Base-by-base conservation (phyloP, 2,329 filamentous ascomycete species). In the Aspergillus latus region DNA sequence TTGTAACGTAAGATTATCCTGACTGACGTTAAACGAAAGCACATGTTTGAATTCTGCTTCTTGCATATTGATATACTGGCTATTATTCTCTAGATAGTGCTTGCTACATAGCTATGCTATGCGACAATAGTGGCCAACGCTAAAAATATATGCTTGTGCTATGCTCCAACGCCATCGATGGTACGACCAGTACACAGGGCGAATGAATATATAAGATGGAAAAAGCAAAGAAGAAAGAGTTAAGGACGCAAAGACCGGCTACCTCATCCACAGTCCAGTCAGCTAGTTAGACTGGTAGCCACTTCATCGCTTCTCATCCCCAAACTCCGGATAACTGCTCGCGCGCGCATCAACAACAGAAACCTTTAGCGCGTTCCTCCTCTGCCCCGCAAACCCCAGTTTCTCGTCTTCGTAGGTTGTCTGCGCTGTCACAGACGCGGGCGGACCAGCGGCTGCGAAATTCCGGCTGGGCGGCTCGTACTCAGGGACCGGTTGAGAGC, bases 301-400 rank as follows among this genome's bases (percentile, higher is more conserved):
- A 10, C 28, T 26, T 36, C 34, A 44, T 37, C 34, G 58, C 61
- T 76, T 74, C 58, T 68, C 68, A 45, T 56, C 57, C 7, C 67
- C 70, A 64, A 73, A 76, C 52, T 74, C 72, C 10, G 74, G 69
- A 55, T 73, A 72, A 42, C 67, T 70, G 60, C 74, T 76, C 39
- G 66, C 64, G 28, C 73, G 64, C 39, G 63, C 26, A 36, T 61
- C 60, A 28, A 63, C 50, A n/a, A 54, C 54, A 49, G 68, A 61
- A n/a, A 68, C 63, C 43, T 71, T 65, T 15, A 72, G 53, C 21
- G 70, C 68, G 48, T 68, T 66, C 52, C 73, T 66, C 46, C 73
- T 66, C 46, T 75, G 72, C 0, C 75, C 75, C 1, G 72, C 74
- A 59, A 74, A 78, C 1, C 75, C 76, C 36, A 75, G 44, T 57